A percentile compares a stretch with the other conserved stretches of the same genome.
Conservation (phyloP, 768 basidiomycete genomes). For the Russula abietina region DNA sequence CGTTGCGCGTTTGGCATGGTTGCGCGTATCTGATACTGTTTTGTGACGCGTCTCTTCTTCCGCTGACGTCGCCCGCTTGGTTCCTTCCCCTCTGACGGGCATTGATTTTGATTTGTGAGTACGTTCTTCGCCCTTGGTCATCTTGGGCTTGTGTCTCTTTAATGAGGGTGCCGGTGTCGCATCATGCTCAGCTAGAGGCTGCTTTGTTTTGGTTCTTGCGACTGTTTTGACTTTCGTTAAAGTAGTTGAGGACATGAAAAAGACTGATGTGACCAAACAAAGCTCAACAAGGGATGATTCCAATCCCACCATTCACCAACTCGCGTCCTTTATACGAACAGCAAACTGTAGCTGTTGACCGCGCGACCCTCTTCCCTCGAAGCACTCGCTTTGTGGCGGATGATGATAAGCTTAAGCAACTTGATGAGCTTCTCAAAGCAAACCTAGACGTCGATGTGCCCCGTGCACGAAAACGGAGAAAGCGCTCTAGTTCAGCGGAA, state of each 20-base stretch:
- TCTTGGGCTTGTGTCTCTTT: not conserved
- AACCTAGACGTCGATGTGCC: not conserved
- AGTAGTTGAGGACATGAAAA: not conserved
- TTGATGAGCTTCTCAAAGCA: constrained; percentile 15
- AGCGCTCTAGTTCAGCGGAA: not conserved
- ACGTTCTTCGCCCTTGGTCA: constrained; percentile 1
- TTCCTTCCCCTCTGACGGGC: not conserved
- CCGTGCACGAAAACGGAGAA: constrained; percentile 14
- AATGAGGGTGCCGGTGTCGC: not conserved
- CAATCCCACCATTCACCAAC: constrained; percentile 11
- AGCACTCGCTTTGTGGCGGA: not conserved
- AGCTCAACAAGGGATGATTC: constrained; percentile 13
- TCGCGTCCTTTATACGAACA: constrained; percentile 3
- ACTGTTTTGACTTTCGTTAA: constrained; percentile 3
- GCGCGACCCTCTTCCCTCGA: constrained; percentile 6
- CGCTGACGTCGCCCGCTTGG: not conserved
- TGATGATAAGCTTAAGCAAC: not conserved
- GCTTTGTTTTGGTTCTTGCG: constrained; percentile 10
- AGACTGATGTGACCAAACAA: constrained; percentile 5
- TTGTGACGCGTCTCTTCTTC: not conserved
- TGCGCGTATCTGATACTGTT: not conserved
- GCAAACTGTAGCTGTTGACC: constrained; percentile 2
- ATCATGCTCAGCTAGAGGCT: not conserved
- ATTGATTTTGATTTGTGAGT: constrained; percentile 4
- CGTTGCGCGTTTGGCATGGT: not conserved